phyloP scores from a whole-genome alignment of 768 basidiomycete genomes.

The Amanita exitialis region DNA sequence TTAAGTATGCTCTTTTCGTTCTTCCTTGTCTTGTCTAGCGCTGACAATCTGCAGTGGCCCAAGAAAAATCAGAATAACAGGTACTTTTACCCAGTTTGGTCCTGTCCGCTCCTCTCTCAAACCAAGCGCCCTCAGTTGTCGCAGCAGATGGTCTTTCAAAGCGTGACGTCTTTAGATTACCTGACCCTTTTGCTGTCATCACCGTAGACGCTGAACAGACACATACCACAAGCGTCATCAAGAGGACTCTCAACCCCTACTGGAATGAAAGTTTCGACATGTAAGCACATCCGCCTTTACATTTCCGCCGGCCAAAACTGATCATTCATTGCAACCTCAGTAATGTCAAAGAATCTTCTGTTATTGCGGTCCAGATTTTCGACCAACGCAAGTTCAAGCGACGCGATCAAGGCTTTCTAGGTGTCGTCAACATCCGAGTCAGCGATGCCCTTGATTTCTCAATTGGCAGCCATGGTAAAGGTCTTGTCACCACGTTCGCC shows the following conservation, averaged over 20 bases:
- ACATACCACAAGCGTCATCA: constrained; percentile 93
- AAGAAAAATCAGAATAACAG: constrained; percentile 75
- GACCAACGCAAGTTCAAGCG: constrained; percentile 99
- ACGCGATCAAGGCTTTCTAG: constrained; percentile 95
- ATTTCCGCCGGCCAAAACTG: neutral
- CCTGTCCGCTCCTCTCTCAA: neutral
- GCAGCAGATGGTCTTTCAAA: constrained; percentile 92
- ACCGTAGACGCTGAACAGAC: constrained; percentile 98
- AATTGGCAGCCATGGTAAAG: constrained; percentile 86
- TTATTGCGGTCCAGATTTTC: constrained; percentile 96
- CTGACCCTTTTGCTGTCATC: constrained; percentile 97
- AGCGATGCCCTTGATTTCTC: constrained; percentile 88
- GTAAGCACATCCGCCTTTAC: constrained; percentile 32
- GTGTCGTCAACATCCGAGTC: constrained; percentile 93
- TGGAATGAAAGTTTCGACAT: constrained; percentile 99
- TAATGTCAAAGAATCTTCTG: constrained; percentile 94
- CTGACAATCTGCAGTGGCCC: constrained; percentile 22
- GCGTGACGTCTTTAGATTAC: constrained; percentile 92
- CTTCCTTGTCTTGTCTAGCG: neutral
- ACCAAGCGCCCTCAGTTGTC: constrained; percentile 49
- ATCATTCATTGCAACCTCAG: constrained; percentile 28
- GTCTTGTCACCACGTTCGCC: constrained; percentile 3
- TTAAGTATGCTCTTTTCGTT: constrained; percentile 26
- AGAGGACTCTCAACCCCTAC: constrained; percentile 90
- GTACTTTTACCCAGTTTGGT: constrained; percentile 23